Base-by-base conservation (phyloP, 2,329 filamentous ascomycete species). In the Epichloe hybrida region DNA sequence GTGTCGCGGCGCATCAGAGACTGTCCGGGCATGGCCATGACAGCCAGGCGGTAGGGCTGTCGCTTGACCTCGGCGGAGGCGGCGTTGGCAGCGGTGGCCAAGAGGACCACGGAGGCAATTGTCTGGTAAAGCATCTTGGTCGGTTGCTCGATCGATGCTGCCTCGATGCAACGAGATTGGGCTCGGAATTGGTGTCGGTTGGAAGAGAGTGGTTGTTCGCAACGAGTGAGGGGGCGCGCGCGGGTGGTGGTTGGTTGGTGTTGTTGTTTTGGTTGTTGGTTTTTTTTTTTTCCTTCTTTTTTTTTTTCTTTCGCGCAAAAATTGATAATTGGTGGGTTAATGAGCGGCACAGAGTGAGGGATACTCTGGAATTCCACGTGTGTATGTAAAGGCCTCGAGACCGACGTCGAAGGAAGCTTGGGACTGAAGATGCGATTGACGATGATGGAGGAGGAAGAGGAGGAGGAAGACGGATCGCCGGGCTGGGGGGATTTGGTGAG, bases 1-100 rank as follows among this genome's bases (percentile, higher is more conserved):
- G 61, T 69, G 58, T 67, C 66, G 61, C 72, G 73, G 58, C 65
- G 69, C 45, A 62, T 61, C 48, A 76, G 62, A 52, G 72, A 70
- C 56, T 74, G 55, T 46, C 64, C 65, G 49, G 61, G 59, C 50
- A 69, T 53, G 52, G 65, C 57, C 61, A 64, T 68, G 55, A 61
- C 61, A 53, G 66, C 61, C 54, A 68, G 63, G 57, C 62, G 63
- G 59, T 69, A 70, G 46, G 66, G 66, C 59, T 65, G 54, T 50
- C 61, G 53, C 52, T 59, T 36, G 48, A 49, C 40, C 40, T 54
- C 48, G 38, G 50, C 50, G 40, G 64, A 62, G 50, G 59, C 60
- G 52, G 57, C 66, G 54, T 56, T 57, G 48, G 63, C 61, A 50
- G 64, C 62, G 53, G 61, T 62, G 43, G 66, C 66, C 61, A 55